These are phyloP conservation scores for Plasmodium inui DNA, from an alignment of 169 alveolate species.

Conservation along the genomic window DNA sequence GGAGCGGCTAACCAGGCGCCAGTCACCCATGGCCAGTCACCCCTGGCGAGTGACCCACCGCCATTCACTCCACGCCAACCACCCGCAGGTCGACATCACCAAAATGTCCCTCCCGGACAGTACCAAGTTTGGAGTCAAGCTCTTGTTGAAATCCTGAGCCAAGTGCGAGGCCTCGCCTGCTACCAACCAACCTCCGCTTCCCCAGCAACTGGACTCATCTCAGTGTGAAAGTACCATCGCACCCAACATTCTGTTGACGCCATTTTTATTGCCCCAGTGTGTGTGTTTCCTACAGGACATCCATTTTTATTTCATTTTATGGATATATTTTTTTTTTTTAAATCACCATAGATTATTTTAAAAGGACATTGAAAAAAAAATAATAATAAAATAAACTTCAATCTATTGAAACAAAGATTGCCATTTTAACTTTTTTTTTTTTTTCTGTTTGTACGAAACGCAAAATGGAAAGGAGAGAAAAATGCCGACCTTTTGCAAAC, in stretches of 20 bases:
- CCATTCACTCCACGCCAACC: background rate
- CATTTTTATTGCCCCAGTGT: background rate
- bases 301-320: background rate
- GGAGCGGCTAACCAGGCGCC: too few species aligned
- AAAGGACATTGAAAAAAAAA: background rate
- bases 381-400: too few species aligned
- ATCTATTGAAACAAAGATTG: too few species aligned
- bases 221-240: background rate
- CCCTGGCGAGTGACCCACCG: background rate
- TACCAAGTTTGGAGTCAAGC: slow-evolving; percentile 52
- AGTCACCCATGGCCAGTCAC: too few species aligned
- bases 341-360: background rate
- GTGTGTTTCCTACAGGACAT: background rate
- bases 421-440: too few species aligned
- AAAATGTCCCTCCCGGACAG: slow-evolving; percentile 63
- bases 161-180: background rate
- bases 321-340: background rate
- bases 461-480: too few species aligned
- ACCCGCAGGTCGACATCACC: slow-evolving; percentile 29
- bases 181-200: too few species aligned
- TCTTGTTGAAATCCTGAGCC: slow-evolving; percentile 32
- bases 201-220: background rate
- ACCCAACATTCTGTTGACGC: background rate
- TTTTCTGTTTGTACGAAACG: too few species aligned
- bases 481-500: too few species aligned